These are phyloP conservation scores for Calvatia gigantea DNA, from an alignment of 768 basidiomycete genomes.

Conservation along the genomic window DNA sequence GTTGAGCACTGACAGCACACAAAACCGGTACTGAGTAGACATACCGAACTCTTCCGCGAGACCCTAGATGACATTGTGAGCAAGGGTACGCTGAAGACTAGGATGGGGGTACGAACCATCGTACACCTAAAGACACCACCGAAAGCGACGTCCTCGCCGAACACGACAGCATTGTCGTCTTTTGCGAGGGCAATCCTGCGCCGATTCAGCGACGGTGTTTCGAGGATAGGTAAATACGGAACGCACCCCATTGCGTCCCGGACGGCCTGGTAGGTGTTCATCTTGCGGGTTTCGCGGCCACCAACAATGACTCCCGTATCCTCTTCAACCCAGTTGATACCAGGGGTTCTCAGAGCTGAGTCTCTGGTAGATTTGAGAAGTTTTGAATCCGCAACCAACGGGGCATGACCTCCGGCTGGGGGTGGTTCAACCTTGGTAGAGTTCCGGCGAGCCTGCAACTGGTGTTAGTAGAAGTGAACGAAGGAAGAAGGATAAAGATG, in stretches of 20 bases:
- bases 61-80: slow-evolving; percentile 46
- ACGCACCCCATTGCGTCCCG: slow-evolving; percentile 70
- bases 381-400: slow-evolving; percentile 67
- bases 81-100: background rate
- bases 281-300: slow-evolving; percentile 86
- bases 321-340: slow-evolving; percentile 68
- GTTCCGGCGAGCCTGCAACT: slow-evolving; percentile 40
- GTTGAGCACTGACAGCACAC: slow-evolving; percentile 7
- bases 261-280: slow-evolving; percentile 94
- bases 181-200: slow-evolving; percentile 70
- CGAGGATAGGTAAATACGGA: background rate
- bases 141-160: slow-evolving; percentile 90
- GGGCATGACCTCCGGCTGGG: slow-evolving; percentile 76
- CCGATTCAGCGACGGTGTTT: background rate
- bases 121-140: slow-evolving; percentile 95
- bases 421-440: slow-evolving; percentile 59
- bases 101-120: slow-evolving; percentile 51
- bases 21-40: slow-evolving; percentile 18
- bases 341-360: slow-evolving; percentile 66
- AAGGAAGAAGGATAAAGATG: background rate
- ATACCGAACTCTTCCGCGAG: slow-evolving; percentile 90
- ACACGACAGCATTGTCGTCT: slow-evolving; percentile 85
- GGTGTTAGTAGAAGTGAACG: background rate
- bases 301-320: slow-evolving; percentile 51
- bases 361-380: slow-evolving; percentile 67